Evolutionary conservation across 768 basidiomycete genomes (phyloP), one percentile per base, ranked within the genome.

Genomic region (Termitomyces sp.): DNA sequence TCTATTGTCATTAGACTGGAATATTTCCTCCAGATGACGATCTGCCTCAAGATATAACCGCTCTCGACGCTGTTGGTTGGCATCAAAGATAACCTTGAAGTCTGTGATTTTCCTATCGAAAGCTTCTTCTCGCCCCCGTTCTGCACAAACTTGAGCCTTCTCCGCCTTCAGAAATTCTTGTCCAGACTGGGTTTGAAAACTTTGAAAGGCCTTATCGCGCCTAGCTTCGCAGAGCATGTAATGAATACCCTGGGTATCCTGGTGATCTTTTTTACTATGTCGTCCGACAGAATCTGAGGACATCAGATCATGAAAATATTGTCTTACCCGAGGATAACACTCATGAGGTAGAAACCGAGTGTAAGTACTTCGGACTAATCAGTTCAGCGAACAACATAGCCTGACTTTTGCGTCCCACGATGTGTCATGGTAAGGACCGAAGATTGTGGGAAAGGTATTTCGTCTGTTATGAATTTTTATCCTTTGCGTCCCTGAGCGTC

Each of bases 361-460:
- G 20, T 32, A 32, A 32, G 32, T 32, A 14, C 44, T 46, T 20
- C 12, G 18, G 13, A 46, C 20, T 5, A 1, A 5, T 23, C 12
- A 26, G 12, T 26, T 20, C 23, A 46, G 44, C 10, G 5, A 23
- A 46, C 12, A 78, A 41, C 40, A 41, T 41, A n/a, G 40, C 40
- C 40, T n/a, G 2, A 13, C 36, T 36, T 36, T 10, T 36, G 36
- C 13, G 10, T 36, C 14, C 4, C 36, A 38, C 36, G 38, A 40
- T 40, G 38, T 40, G 36, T 38, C 38, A 40, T 40, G 38, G 5
- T 30, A 30, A 30, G 23, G 23, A 23, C 6, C 6, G 30, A 30
- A 6, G 30, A 30, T 4, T 6, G 30, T 30, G 30, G 30, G 6
- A 30, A 30, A 30, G 30, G 30, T 30, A 30, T 30, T 30, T 30